Base-by-base conservation (phyloP, 495 filamentous ascomycete genomes). In the Neohortaea acidophila region DNA sequence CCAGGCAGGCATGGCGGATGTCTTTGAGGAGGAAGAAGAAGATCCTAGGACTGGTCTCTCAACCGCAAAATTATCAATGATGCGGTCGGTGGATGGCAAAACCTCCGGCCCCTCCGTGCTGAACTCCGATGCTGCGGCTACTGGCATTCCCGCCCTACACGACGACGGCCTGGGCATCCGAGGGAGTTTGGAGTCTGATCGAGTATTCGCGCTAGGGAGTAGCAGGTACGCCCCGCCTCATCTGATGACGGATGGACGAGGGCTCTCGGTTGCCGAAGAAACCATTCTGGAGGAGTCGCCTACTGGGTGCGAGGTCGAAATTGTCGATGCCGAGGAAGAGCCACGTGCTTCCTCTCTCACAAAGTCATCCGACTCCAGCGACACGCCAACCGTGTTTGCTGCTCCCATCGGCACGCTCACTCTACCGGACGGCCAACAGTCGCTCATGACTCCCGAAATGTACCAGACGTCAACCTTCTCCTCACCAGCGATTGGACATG, bases 11-110 rank as follows among this genome's bases (percentile, higher is more conserved):
- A 75, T 84, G 68, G 79, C 78, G 14, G 89, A 94, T 58, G 89
- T 94, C 4, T 92, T 94, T 44, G 84, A 94, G 54, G 89, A 94
- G 58, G 89, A 97, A 37, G 89, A 94, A 47, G 85, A 91, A 46
- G 82, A 93, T 41, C 73, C 73, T 4, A n/a, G n/a, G n/a, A n/a
- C n/a, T n/a, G n/a, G n/a, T n/a, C n/a, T n/a, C n/a, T n/a, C n/a
- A n/a, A n/a, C n/a, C n/a, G n/a, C n/a, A n/a, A n/a, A n/a, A n/a
- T n/a, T n/a, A n/a, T 59, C 66, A 22, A 55, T 59, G 25, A 48
- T 56, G 23, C 4, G 14, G 18, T 24, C 33, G 9, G 28, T 20
- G 15, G 26, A 18, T 19, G 62, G 62, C n/a, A 54, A 51, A 11
- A 57, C 54, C 9, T 40, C 43, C 8, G 48, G 46, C 21, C 41